Base-by-base conservation (phyloP, 805 yeast genomes). In the Teunomyces lycoperdinae region DNA sequence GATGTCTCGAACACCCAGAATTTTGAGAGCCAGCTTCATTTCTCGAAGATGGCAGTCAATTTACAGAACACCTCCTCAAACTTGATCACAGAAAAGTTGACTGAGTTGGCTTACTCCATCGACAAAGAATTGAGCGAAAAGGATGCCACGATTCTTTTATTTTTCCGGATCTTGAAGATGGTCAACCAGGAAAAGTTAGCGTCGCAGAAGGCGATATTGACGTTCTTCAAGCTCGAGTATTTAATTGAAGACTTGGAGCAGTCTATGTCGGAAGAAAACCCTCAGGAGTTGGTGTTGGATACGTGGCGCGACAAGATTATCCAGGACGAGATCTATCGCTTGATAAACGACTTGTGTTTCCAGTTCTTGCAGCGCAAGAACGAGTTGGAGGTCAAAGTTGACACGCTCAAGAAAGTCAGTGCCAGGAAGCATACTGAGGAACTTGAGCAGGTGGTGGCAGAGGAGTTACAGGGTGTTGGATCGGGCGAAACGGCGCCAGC, bases 291-390 rank as follows among this genome's bases (percentile, higher is more conserved):
- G 31, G 43, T 55, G 4, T 27, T 53, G 20, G 74, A 68, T 50
- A 42, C 55, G 11, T 55, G 61, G 28, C 50, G 63, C 41, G 74
- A 70, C 50, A 51, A 58, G 43, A 57, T 72, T 9, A 62, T 73
- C 16, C 77, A 73, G 51, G 77, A 69, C 14, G 77, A 73, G 49
- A 68, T 73, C 17, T 58, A 60, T 47, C 55, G 77, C 26, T 57
- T 73, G 38, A 49, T 64, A n/a, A 72, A 71, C 44, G 77, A 73
- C 50, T 58, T 72, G 45, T 58, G 66, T 5, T 73, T 61, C 45
- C 76, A 70, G 52, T 55, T 56, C 13, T 55, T 71, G 30, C 65
- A 64, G 40, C 57, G 63, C 44, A 57, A 58, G 47, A 67, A 71
- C 17, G 71, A 68, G 30, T 53, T 69, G 14, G 51, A 54, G 7